Evolutionary conservation across 805 yeast genomes (phyloP), one percentile per base, ranked within the genome.

Genomic region (Saturnispora saitoi): DNA sequence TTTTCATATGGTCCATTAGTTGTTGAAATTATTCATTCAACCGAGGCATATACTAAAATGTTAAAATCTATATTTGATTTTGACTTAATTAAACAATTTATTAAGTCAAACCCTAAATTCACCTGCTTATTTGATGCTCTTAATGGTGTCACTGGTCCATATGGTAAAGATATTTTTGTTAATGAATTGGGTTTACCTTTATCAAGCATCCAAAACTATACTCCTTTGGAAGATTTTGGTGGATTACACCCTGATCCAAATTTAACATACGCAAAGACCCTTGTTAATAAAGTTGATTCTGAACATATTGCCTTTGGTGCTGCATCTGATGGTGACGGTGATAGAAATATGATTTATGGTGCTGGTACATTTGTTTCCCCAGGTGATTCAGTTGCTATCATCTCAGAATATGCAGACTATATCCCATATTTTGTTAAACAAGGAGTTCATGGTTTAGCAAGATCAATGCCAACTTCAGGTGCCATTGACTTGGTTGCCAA

Each of bases 301-400:
- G 85, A 85, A 51, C 70, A 79, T 51, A 86, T 90, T 56, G 86
- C 91, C 7, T 91, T 91, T 64, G 99, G 99, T 54, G 98, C 98
- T 34, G 98, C 98, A 8, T 85, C 95, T n/a, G 99, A 88, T 64
- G 99, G 99, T 67, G 99, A 91, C 60, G 99, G 99, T 66, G 99
- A 91, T 65, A 81, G 99, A 70, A 91, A 91, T 67, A 91, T 91
- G 99, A 91, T 91, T 61, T 93, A 93, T 66, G 99, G 99, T 51
- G 88, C 87, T 37, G 84, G 84, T 42, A 78, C 97, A 2, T 91
- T 91, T 67, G 98, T 91, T 12, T 89, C 97, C 1, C 99, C 99
- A 8, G 98, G 99, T 64, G 99, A 91, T 67, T 86, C 95, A 4
- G 98, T 91, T 31, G 98, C 99, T 39, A 91, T 91, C 56, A 91